Conservation (phyloP, 371 early-diverging fungal genomes). For the Rhizopus microsporus region DNA sequence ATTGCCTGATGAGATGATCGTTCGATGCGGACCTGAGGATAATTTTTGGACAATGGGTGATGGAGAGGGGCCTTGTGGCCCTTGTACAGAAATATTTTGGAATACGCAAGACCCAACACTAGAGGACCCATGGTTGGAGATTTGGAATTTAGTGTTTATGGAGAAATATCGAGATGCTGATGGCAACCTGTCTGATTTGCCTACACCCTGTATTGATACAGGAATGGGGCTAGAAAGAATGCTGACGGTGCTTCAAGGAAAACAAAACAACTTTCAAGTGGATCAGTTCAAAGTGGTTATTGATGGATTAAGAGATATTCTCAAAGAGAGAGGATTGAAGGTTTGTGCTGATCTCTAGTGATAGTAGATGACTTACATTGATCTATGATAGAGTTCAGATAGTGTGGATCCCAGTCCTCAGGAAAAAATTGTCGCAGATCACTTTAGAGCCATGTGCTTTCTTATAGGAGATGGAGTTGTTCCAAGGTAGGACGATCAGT, state of each 20-base stretch:
- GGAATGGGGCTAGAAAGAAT: conserved; percentile 85
- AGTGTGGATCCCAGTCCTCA: conserved; percentile 47
- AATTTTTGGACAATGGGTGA: conserved; percentile 89
- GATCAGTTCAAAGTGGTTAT: conserved; percentile 64
- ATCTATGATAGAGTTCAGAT: conserved; percentile 9
- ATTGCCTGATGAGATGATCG: conserved; percentile 62
- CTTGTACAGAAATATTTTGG: conserved; percentile 84
- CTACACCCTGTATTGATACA: conserved; percentile 74
- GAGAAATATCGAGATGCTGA: conserved; percentile 62
- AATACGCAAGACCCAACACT: conserved; percentile 60
- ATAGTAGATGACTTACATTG: not conserved
- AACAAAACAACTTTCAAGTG: conserved; percentile 71
- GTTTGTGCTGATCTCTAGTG: conserved; percentile 10
- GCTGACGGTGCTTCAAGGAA: conserved; percentile 64
- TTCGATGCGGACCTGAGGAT: conserved; percentile 62
- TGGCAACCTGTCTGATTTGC: conserved; percentile 57
- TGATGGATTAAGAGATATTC: conserved; percentile 41
- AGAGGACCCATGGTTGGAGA: conserved; percentile 70
- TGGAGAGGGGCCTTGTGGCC: conserved; percentile 82
- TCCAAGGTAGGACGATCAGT: conserved; percentile 50
- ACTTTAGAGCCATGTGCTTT: conserved; percentile 72
- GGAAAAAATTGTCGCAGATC: conserved; percentile 77
- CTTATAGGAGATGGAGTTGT: conserved; percentile 77
- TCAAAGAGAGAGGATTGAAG: conserved; percentile 37
- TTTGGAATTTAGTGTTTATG: conserved; percentile 90